phyloP scores from a whole-genome alignment of 768 basidiomycete genomes.

The Leucocoprinus birnbaumii region DNA sequence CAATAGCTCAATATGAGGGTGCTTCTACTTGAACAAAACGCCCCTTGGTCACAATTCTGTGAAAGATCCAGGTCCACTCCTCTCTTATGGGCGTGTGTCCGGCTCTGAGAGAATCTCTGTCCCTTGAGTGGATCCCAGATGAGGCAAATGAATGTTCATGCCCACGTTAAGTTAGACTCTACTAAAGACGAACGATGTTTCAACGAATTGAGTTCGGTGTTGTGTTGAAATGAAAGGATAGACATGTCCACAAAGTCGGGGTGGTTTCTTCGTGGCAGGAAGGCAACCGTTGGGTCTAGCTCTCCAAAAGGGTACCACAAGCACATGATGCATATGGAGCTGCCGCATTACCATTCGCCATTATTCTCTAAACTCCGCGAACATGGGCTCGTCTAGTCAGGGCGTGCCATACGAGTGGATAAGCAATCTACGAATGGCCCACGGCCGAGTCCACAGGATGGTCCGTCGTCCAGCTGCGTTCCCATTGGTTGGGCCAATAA shows the following conservation, averaged over 20 bases:
- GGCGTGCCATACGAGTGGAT: background rate
- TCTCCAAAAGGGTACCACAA: conserved; percentile 4
- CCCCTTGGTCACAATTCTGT: conserved; percentile 1
- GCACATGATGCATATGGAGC: too few species aligned
- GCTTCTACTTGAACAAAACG: background rate
- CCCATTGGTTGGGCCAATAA: background rate
- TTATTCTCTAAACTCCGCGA: conserved; percentile 18
- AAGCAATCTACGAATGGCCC: background rate
- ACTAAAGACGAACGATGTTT: conserved; percentile 2
- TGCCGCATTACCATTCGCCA: too few species aligned
- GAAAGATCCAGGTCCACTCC: background rate
- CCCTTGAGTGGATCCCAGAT: conserved; percentile 1
- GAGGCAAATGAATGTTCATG: conserved; percentile 7
- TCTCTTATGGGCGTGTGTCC: background rate
- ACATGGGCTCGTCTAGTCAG: conserved; percentile 21
- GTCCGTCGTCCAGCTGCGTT: background rate
- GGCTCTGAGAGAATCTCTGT: background rate
- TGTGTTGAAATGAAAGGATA: conserved; percentile 7
- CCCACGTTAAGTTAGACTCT: background rate
- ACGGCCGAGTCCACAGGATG: background rate
- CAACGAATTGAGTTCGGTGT: background rate
- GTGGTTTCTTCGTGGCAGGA: conserved; percentile 11
- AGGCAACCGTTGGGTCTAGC: background rate
- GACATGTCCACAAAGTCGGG: conserved; percentile 7
- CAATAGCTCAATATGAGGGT: background rate